Evolutionary conservation across 352 stramenopile genomes (phyloP).

Genomic region (Aphanomyces invadans): DNA sequence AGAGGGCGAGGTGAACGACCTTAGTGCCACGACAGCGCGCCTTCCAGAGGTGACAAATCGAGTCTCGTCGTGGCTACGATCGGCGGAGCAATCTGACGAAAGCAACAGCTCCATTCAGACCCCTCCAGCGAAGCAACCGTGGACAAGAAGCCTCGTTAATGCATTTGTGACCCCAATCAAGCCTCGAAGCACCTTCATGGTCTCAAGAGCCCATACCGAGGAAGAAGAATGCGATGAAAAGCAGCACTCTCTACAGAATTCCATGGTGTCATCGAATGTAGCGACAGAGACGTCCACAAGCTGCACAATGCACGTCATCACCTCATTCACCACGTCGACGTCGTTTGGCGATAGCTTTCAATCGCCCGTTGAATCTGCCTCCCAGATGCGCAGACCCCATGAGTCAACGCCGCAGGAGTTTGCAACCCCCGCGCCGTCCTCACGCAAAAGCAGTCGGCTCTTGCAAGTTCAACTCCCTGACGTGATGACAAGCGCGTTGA

Average conservation of each 20-base stretch:
- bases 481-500: neutral
- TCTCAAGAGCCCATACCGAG: neutral
- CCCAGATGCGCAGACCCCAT: neutral
- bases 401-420: neutral
- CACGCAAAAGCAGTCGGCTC: neutral
- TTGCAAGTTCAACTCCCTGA: neutral
- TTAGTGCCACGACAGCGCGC: neutral
- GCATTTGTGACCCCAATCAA: neutral
- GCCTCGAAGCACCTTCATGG: neutral
- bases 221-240: neutral
- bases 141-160: no score
- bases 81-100: neutral
- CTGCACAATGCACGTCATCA: neutral
- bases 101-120: no score
- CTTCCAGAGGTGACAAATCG: neutral
- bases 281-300: no score
- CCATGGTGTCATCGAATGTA: no score
- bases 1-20: neutral
- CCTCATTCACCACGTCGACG: neutral
- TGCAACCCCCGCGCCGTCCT: neutral
- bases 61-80: neutral
- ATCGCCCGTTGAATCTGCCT: neutral
- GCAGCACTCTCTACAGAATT: neutral
- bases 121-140: no score
- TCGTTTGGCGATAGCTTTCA: no score